Evolutionary conservation across 163 green algal genomes (phyloP), one percentile per base, ranked within the genome.

Genomic region (Volvox carteri): DNA sequence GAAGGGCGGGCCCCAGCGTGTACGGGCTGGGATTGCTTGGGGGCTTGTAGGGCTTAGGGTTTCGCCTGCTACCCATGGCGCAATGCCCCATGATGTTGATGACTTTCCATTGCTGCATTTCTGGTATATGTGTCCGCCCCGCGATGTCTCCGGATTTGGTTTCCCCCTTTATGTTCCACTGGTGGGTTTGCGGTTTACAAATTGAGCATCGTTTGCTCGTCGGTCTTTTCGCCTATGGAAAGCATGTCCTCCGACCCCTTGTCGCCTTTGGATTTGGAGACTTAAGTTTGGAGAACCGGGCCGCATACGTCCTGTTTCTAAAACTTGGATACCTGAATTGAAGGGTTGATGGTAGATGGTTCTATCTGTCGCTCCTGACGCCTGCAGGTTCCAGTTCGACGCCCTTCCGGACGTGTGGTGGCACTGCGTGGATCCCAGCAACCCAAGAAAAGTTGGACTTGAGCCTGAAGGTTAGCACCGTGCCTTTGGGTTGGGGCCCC

Each of bases 361-460:
- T 60, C 16, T 12, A 12, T 60, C 50, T 60, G 50, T 60, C 50
- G 12, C 14, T 60, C 50, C 50, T 60, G 50, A 60, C 50, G 50
- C 50, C 14, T 16, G 50, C 87, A 93, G 79, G 7, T 93, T 86
- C 28, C 54, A 84, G 25, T 91, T 92, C 62, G 68, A 83, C 39
- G 52, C 87, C 50, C 79, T 92, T 33, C 87, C 88, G 4, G 90
- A 90, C 19, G 54, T 92, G 35, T 95, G 93, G 93, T 94, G 92
- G 92, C 86, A 92, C 78, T 85, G 56, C 56, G 77, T 56, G 23
- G 58, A 85, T 12, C 87, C 76, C 0, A 8, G 58, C 0, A 80
- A 93, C 28, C 79, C 90, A 6, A 65, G 75, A 19, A 18, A 35
- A 1, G 83, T 92, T 23, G 70, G 60, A 5, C 88, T 92, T 44